Conservation (phyloP, 768 basidiomycete species). For the Mycena belliarum region DNA sequence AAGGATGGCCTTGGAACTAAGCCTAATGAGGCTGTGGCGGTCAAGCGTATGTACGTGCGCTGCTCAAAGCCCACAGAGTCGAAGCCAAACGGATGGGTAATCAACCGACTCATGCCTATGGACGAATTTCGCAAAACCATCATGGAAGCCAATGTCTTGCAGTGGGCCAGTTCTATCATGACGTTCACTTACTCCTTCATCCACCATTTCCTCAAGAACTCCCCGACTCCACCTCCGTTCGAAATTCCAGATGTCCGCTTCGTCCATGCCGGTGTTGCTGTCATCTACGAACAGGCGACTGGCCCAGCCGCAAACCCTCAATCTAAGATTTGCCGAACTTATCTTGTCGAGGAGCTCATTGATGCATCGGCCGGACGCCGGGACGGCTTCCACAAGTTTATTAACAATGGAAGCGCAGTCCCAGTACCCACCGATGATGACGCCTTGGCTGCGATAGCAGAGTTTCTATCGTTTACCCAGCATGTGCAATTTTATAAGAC, state of each 20-base stretch:
- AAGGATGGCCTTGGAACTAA: neutral
- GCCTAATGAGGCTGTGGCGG: neutral
- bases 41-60: neutral
- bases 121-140: slow-evolving; percentile 1
- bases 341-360: slow-evolving; percentile 1
- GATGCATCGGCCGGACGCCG: too few species aligned
- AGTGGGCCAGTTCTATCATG: slow-evolving; percentile 1
- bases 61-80: neutral
- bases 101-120: neutral
- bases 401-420: neutral
- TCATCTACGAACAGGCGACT: neutral
- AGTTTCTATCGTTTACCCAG: slow-evolving; percentile 21
- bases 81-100: neutral
- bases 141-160: slow-evolving; percentile 6
- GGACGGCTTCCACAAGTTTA: neutral
- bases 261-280: neutral
- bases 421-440: neutral
- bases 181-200: neutral
- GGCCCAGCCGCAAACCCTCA: neutral
- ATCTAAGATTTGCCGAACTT: neutral
- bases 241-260: neutral
- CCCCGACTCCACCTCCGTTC: neutral
- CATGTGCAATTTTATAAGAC: slow-evolving; percentile 22
- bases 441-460: neutral
- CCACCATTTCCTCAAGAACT: neutral